Base-by-base conservation (phyloP, 2,329 filamentous ascomycete species). In the Purpureocillium takamizusanense region DNA sequence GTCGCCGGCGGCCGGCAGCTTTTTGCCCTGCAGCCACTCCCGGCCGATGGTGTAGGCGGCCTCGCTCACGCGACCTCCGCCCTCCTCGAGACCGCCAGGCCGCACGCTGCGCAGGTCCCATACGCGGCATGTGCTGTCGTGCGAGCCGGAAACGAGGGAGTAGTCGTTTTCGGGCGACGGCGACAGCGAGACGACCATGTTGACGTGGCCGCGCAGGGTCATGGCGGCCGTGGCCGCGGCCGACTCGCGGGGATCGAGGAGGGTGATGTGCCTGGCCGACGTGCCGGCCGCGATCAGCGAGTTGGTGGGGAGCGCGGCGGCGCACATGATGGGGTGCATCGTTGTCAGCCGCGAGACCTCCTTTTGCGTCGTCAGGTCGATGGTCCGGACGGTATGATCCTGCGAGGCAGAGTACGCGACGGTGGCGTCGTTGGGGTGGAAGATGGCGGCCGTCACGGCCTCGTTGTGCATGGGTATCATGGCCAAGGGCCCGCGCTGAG, bases 401-500 rank as follows among this genome's bases (percentile, higher is more conserved):
- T 86, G 84, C 14, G 88, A 94, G 16, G 81, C 79, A 1, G 87
- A 90, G 69, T 98, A 97, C 34, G 85, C 90, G 31, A 95, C 86
- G 12, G 86, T 95, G 10, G 80, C 65, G 62, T 97, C 90, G 38
- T 78, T 72, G 4, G 82, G 82, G 61, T 94, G 86, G 67, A 98
- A 97, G 35, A 87, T 73, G 29, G 83, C 84, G 38, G 82, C 83
- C 1, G 85, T 86, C 33, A 89, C 86, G 33, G 83, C 74, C 10
- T 79, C 74, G 40, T 76, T 76, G 71, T 95, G 83, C 38, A 78
- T 76, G 13, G 74, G 65, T 42, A 95, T 73, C 38, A 94, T 69
- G 31, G 80, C 71, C 7, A 97, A 69, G 5, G 90, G 80, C 1
- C 92, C 92, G 36, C 87, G 80, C 54, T 90, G 84, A n/a, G 79